Evolutionary conservation across 352 stramenopile genomes (phyloP).

Genomic region (Pythium chondricola): DNA sequence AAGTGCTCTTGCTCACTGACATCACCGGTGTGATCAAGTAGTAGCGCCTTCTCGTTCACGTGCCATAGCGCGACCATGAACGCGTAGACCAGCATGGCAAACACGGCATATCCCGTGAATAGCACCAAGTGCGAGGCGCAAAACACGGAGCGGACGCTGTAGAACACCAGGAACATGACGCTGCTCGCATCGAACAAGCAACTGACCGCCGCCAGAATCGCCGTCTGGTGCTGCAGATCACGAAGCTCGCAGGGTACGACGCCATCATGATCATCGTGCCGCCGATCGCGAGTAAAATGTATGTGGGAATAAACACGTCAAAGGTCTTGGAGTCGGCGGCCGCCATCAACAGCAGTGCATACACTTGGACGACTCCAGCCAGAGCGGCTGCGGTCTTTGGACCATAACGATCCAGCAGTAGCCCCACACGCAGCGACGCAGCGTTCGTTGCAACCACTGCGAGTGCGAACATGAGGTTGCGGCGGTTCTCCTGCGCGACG

Average conservation of each 20-base stretch:
- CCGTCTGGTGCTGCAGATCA: slow-evolving; percentile 35
- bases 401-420: slow-evolving; percentile 66
- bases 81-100: slow-evolving; percentile 45
- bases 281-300: slow-evolving; percentile 26
- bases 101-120: slow-evolving; percentile 33
- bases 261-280: slow-evolving; percentile 43
- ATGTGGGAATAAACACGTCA: slow-evolving; percentile 38
- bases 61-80: slow-evolving; percentile 70
- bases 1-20: background rate
- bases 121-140: slow-evolving; percentile 19
- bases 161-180: slow-evolving; percentile 30
- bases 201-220: slow-evolving; percentile 35
- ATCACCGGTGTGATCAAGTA: background rate
- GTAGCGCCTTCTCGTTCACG: slow-evolving; percentile 53
- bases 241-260: slow-evolving; percentile 34
- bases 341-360: slow-evolving; percentile 60
- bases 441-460: slow-evolving; percentile 73
- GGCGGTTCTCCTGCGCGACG: slow-evolving; percentile 63
- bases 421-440: slow-evolving; percentile 57
- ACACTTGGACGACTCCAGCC: slow-evolving; percentile 51
- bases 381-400: slow-evolving; percentile 43
- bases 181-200: slow-evolving; percentile 40
- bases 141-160: slow-evolving; percentile 21
- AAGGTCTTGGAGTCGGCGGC: slow-evolving; percentile 49
- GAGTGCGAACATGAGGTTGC: slow-evolving; percentile 83